These are phyloP conservation scores for Parasarocladium wereldwijsianum DNA, from an alignment of 2,329 filamentous ascomycete species.

Conservation along the genomic window DNA sequence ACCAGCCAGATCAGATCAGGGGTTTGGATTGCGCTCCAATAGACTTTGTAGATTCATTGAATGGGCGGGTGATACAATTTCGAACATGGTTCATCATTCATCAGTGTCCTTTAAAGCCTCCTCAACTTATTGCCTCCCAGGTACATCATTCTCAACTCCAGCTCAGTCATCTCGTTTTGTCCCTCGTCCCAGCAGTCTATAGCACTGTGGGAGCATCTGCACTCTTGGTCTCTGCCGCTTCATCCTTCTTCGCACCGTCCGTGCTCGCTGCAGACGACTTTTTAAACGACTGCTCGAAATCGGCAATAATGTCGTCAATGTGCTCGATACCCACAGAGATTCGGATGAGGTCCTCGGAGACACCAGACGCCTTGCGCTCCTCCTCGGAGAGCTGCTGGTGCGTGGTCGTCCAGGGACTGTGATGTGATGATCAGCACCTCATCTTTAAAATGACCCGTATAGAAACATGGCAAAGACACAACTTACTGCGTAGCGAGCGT, in stretches of 20 bases:
- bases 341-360: constrained; percentile 81
- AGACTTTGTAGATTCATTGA: no score
- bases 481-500: constrained; percentile 70
- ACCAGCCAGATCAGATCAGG: no score
- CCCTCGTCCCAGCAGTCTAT: constrained; percentile 8
- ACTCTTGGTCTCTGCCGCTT: constrained; percentile 16
- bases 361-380: constrained; percentile 68
- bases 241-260: constrained; percentile 10
- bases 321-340: constrained; percentile 94
- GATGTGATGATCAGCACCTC: background rate
- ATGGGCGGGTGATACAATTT: no score
- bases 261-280: constrained; percentile 33
- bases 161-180: background rate
- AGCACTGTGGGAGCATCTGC: constrained; percentile 19
- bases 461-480: background rate
- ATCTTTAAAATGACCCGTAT: background rate
- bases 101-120: no score
- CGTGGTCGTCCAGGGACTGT: constrained; percentile 73
- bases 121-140: no score
- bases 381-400: constrained; percentile 81
- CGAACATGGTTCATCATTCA: no score
- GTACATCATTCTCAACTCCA: background rate
- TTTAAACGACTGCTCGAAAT: constrained; percentile 84
- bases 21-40: no score
- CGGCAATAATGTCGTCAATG: constrained; percentile 91